Percentiles rank a stretch among this genome's conserved stretches.
Evolutionary conservation across 495 filamentous ascomycete genomes (phyloP).

Genomic region (Daldinia loculata): DNA sequence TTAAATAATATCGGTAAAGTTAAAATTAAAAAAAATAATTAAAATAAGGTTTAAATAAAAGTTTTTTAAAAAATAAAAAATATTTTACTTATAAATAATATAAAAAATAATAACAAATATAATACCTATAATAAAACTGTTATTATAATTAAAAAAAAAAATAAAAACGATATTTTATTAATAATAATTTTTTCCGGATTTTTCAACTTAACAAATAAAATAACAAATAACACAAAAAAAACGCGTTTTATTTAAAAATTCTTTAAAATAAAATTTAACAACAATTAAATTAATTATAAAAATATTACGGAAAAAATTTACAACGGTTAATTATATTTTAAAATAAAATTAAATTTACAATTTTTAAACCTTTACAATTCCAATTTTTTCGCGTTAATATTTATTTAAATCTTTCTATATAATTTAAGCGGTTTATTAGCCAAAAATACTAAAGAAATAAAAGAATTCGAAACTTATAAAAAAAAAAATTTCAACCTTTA

Average conservation of each 20-base stretch:
- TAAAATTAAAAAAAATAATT: no score
- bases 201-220: neutral
- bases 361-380: neutral
- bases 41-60: no score
- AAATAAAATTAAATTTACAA: neutral
- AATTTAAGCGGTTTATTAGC: no score
- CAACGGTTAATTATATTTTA: neutral
- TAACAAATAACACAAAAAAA: neutral
- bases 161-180: neutral
- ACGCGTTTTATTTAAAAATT: neutral
- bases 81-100: no score
- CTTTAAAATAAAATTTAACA: neutral
- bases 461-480: no score
- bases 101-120: no score
- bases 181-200: neutral
- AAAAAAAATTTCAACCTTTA: no score
- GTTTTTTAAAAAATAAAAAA: no score
- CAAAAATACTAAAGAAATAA: no score
- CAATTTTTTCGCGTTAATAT: neutral
- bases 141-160: neutral
- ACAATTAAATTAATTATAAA: neutral
- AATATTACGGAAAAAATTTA: neutral
- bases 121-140: no score
- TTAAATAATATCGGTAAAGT: no score
- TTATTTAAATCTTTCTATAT: neutral